Evolutionary conservation across 306 rosid species (phyloP).

Genomic region (Inga oerstediana): DNA sequence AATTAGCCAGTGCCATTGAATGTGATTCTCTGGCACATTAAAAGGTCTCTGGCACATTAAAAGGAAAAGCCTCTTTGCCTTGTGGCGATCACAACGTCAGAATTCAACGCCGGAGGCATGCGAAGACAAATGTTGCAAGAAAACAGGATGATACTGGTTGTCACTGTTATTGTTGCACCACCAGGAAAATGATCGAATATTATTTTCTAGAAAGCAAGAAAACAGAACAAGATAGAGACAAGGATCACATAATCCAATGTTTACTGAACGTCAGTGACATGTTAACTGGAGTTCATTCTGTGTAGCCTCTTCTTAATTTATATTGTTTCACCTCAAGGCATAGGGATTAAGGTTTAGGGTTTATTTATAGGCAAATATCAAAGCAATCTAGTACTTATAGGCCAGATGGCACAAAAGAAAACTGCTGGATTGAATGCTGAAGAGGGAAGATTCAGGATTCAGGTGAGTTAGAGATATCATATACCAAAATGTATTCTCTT

Average conservation of each 20-base stretch:
- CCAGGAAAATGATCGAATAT: constrained; percentile 12
- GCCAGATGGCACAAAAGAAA: not conserved
- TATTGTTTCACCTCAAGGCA: not conserved
- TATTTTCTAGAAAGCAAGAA: not conserved
- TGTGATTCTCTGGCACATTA: constrained; percentile 23
- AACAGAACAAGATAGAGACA: not conserved
- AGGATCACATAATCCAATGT: not conserved
- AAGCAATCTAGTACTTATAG: not conserved
- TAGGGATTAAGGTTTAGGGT: no score
- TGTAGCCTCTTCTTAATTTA: not conserved
- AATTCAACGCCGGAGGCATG: constrained; percentile 28
- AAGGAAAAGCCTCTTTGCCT: constrained; percentile 8
- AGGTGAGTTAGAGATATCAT: not conserved
- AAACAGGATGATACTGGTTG: not conserved
- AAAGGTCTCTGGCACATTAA: constrained; percentile 14
- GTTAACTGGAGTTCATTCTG: not conserved
- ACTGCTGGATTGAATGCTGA: not conserved
- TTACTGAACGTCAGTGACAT: not conserved
- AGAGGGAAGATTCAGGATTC: not conserved
- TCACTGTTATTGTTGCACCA: not conserved
- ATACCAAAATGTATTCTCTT: not conserved
- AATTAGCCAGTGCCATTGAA: constrained; percentile 30
- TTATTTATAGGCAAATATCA: not conserved
- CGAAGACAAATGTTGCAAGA: constrained; percentile 12
- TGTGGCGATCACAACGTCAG: constrained; percentile 13